phyloP scores from a whole-genome alignment of 1,284 basidiomycete species.

The Caloboletus inedulis region DNA sequence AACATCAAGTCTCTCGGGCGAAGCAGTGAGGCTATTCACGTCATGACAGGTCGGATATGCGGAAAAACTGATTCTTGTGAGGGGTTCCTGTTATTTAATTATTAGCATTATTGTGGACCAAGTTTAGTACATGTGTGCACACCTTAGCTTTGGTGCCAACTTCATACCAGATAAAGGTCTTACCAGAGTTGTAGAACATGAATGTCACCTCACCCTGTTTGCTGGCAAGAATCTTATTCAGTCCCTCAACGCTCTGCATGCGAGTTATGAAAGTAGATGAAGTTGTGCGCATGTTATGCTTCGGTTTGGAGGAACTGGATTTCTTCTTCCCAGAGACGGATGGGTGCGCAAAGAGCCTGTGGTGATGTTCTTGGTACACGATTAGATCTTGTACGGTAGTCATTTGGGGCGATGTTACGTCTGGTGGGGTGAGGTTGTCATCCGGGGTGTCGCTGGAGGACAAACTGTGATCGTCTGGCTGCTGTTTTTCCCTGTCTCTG shows the following conservation, averaged over 20 bases:
- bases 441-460: conserved; percentile 76
- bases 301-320: conserved; percentile 60
- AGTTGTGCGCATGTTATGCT: conserved; percentile 84
- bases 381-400: conserved; percentile 32
- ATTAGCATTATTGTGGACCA: background rate
- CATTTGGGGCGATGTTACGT: conserved; percentile 28
- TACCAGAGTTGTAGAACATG: conserved; percentile 79
- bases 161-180: conserved; percentile 82
- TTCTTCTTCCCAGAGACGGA: conserved; percentile 58
- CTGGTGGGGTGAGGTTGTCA: conserved; percentile 47
- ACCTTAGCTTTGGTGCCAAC: conserved; percentile 78
- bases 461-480: conserved; percentile 59
- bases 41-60: conserved; percentile 88
- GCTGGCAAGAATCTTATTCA: conserved; percentile 68
- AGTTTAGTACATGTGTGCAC: conserved; percentile 20
- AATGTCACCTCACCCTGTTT: conserved; percentile 83
- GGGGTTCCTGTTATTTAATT: conserved; percentile 62
- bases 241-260: conserved; percentile 74
- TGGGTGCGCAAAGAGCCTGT: conserved; percentile 50
- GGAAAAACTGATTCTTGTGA: conserved; percentile 83
- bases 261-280: conserved; percentile 89
- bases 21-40: conserved; percentile 77
- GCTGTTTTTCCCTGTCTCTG: conserved; percentile 47
- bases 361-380: conserved; percentile 34
- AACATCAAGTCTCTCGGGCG: conserved; percentile 79